Conservation (phyloP, 495 filamentous ascomycete genomes). For the Recurvomyces mirabilis region DNA sequence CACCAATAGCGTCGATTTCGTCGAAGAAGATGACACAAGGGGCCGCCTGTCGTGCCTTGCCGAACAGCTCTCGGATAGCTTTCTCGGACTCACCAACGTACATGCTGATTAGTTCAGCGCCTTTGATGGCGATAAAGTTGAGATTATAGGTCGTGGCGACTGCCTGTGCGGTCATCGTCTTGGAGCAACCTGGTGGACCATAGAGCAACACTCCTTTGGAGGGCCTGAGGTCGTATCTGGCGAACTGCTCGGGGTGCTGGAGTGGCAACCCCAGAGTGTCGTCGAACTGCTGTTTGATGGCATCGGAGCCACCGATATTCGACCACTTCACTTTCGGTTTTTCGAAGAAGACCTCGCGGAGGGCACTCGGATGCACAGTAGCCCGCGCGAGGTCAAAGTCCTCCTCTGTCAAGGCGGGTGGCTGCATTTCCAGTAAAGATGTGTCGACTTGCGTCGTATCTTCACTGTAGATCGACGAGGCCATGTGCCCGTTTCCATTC, state of each 20-base stretch:
- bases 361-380: slow-evolving; percentile 63
- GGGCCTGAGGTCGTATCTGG: slow-evolving; percentile 49
- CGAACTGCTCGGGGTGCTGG: slow-evolving; percentile 49
- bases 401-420: slow-evolving; percentile 31
- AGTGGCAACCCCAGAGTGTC: slow-evolving; percentile 56
- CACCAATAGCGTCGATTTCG: slow-evolving; percentile 91
- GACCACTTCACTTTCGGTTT: slow-evolving; percentile 77
- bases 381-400: slow-evolving; percentile 48
- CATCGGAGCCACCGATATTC: slow-evolving; percentile 81
- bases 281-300: slow-evolving; percentile 60
- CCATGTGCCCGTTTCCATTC: background rate
- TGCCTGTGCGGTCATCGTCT: slow-evolving; percentile 86
- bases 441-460: slow-evolving; percentile 9
- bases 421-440: too few relatives aligned
- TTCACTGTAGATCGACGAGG: slow-evolving; percentile 9
- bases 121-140: slow-evolving; percentile 93
- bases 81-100: slow-evolving; percentile 96
- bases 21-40: slow-evolving; percentile 98
- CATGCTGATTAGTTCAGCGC: slow-evolving; percentile 92
- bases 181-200: slow-evolving; percentile 91
- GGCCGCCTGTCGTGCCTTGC: slow-evolving; percentile 70
- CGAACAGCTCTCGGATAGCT: slow-evolving; percentile 75
- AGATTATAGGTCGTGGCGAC: slow-evolving; percentile 83
- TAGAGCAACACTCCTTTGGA: slow-evolving; percentile 83
- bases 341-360: slow-evolving; percentile 82